A percentile compares a stretch with the other conserved stretches of the same genome.
phyloP scores from a whole-genome alignment of 257 asterid genomes.

The Leptodermis oblonga region DNA sequence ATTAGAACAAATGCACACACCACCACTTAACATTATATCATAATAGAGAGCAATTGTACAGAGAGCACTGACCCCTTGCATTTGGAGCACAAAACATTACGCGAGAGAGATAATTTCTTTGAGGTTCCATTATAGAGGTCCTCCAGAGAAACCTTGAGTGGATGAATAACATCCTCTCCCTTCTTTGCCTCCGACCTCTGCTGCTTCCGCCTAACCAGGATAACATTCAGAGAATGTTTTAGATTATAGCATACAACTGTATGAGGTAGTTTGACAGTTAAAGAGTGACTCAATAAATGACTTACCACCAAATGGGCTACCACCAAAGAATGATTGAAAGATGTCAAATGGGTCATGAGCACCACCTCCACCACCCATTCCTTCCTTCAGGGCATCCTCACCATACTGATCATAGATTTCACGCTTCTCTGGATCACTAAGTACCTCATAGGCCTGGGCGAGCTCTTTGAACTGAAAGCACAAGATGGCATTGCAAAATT shows the following conservation, averaged over 20 bases:
- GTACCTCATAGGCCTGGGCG: conserved; percentile 82
- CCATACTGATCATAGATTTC: conserved; percentile 89
- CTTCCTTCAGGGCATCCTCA: conserved; percentile 91
- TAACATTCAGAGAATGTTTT: not conserved
- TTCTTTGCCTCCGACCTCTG: conserved; percentile 84
- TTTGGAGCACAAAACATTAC: conserved; percentile 70
- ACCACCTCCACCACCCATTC: conserved; percentile 80
- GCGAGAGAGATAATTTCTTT: conserved; percentile 81
- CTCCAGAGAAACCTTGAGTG: conserved; percentile 86
- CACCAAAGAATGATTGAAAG: conserved; percentile 73
- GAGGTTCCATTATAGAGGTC: conserved; percentile 83
- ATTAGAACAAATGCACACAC: not conserved
- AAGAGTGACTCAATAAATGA: not conserved
- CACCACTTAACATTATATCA: not conserved
- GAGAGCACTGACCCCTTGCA: conserved; percentile 71
- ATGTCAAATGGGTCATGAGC: conserved; percentile 79
- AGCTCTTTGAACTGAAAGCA: conserved; percentile 70
- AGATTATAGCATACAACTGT: not conserved
- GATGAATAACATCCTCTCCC: conserved; percentile 93
- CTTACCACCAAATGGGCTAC: conserved; percentile 77
- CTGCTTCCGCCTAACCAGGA: conserved; percentile 66
- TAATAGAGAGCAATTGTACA: not conserved
- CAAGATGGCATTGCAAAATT: not conserved
- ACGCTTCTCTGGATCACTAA: conserved; percentile 81
- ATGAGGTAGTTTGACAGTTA: not conserved